A percentile compares a stretch with the other conserved stretches of the same genome.
Conservation (phyloP, 1,284 basidiomycete genomes). For the Peniophora sp. region DNA sequence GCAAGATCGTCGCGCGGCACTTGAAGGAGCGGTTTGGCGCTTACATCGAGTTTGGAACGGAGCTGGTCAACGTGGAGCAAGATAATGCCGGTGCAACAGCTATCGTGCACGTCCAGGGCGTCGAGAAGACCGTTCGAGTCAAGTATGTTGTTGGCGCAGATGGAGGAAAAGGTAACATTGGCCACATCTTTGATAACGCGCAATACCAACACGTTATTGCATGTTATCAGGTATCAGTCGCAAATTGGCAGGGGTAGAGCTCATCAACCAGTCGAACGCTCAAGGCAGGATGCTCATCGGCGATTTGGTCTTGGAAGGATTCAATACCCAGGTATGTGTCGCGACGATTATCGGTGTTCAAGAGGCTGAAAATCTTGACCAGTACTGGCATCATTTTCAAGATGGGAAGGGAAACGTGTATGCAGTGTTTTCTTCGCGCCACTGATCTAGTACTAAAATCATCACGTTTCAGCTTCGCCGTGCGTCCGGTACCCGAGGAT, state of each 20-base stretch:
- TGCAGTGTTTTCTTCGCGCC: background rate
- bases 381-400: conserved; percentile 22
- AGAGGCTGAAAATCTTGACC: background rate
- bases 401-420: conserved; percentile 11
- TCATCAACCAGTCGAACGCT: conserved; percentile 6
- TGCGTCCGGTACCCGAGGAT: no score
- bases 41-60: conserved; percentile 20
- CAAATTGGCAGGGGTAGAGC: no score
- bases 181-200: no score
- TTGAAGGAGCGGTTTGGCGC: conserved; percentile 15
- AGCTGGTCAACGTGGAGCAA: conserved; percentile 12
- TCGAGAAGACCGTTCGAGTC: conserved; percentile 9
- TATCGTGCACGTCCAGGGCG: background rate
- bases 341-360: no score
- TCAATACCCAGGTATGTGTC: no score
- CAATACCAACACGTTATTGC: background rate
- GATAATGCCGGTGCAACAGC: background rate
- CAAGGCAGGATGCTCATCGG: no score
- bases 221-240: background rate
- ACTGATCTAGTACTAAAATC: no score
- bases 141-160: conserved; percentile 28
- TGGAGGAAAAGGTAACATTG: conserved; percentile 24
- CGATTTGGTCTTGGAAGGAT: no score
- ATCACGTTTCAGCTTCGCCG: no score
- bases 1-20: conserved; percentile 21